Evolutionary conservation across 305 asterid genomes (phyloP), one percentile per base, ranked within the genome.

Genomic region (Fraxinus floribunda): DNA sequence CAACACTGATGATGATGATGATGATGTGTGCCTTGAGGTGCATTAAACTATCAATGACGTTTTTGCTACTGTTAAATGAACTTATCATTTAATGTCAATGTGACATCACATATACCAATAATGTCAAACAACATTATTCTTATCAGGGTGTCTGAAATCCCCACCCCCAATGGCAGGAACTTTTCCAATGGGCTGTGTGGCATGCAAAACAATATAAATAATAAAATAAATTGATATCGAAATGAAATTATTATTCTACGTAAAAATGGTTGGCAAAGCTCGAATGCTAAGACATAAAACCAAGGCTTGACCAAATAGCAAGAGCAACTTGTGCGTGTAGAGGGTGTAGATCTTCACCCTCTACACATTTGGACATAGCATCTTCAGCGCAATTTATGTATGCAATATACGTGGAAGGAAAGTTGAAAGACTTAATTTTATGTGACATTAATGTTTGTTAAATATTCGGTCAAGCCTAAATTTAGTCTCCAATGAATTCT

Each of bases 81-180:
- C 1, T 15, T 49, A 15, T 49, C 7, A 15, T 4, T 49, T 49
- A 49, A 49, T 49, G 7, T 49, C 20, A 49, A 49, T 41, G 4
- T 41, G 4, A 41, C 0, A 41, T 1, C 16, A 10, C 3, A 7
- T 36, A 39, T 20, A 55, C 10, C 26, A 22, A 4, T 13, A 15
- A 49, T 49, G 57, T 13, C 18, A 49, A 46, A 49, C 18, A 49
- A 0, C 20, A 16, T 88, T 89, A 95, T 98, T 46, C 57, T 46
- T 46, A 13, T 46, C 97, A 49, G 93, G 92, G 64, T 94, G 97
- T 89, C 70, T 91, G 46, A 88, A 89, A 78, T 93, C 94, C 1
- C 94, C 97, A 72, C 92, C 97, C 84, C 90, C 97, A 70, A 91
- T 87, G 1, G 94, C 97, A 5, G 97, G 98, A 75, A 94, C 95